Percentiles rank a stretch among this genome's conserved stretches.
phyloP scores from a whole-genome alignment of 495 filamentous ascomycete species.

The Aspergillus panamensis region DNA sequence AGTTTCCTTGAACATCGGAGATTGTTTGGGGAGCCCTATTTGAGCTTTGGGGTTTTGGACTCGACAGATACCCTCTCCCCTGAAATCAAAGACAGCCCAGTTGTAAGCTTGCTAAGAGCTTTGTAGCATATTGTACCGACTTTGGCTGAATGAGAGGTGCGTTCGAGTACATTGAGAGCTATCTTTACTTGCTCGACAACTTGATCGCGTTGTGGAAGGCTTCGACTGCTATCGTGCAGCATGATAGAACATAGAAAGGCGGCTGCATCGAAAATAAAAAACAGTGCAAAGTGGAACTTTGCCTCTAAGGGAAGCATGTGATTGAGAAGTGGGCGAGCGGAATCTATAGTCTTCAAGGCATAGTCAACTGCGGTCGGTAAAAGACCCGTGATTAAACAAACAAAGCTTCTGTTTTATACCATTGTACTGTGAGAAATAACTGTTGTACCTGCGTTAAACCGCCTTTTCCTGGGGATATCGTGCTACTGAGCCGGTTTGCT shows the following conservation, averaged over 20 bases:
- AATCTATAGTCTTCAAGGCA: slow-evolving; percentile 39
- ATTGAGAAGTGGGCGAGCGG: slow-evolving; percentile 40
- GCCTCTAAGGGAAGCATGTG: slow-evolving; percentile 41
- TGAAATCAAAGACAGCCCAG: slow-evolving; percentile 10
- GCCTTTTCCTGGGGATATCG: slow-evolving; percentile 45
- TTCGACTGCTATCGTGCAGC: slow-evolving; percentile 43
- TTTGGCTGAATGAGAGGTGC: slow-evolving; percentile 33
- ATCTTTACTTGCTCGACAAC: slow-evolving; percentile 37
- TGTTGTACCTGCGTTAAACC: slow-evolving; percentile 50
- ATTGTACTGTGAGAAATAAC: slow-evolving; percentile 48
- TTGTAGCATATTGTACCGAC: slow-evolving; percentile 27
- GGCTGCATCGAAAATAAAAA: slow-evolving; percentile 50
- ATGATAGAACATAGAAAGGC: slow-evolving; percentile 49
- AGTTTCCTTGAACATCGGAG: not conserved
- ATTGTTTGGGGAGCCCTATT: slow-evolving; percentile 5
- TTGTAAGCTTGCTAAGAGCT: slow-evolving; percentile 22
- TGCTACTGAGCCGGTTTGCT: slow-evolving; percentile 43
- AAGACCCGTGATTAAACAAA: slow-evolving; percentile 50
- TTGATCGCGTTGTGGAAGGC: slow-evolving; percentile 40
- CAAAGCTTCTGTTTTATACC: slow-evolving; percentile 51
- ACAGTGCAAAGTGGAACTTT: slow-evolving; percentile 52
- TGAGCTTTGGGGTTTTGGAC: slow-evolving; percentile 10
- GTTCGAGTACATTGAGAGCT: slow-evolving; percentile 36
- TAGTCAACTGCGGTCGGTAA: slow-evolving; percentile 38
- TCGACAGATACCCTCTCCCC: not conserved